Conservation (phyloP, 352 stramenopile species). For the Pythium monospermum region DNA sequence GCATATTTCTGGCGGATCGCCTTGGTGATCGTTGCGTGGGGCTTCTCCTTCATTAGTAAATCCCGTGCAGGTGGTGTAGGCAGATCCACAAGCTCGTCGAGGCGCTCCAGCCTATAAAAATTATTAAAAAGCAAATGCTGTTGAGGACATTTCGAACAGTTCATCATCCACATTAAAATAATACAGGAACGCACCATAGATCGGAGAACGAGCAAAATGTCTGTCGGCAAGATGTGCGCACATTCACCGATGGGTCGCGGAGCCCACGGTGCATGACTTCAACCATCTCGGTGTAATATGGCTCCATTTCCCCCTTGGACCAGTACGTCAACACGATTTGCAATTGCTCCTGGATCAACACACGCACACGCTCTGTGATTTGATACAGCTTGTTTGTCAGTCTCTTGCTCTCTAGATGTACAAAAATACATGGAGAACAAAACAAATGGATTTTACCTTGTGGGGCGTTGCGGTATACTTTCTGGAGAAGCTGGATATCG, state of each 20-base stretch:
- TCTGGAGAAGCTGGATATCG: slow-evolving; percentile 44
- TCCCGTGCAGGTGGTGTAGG: slow-evolving; percentile 30
- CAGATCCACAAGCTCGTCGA: slow-evolving; percentile 44
- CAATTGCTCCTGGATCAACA: slow-evolving; percentile 57
- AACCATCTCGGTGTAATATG: slow-evolving; percentile 42
- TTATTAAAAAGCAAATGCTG: too few species aligned
- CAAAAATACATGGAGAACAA: not conserved
- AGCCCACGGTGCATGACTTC: slow-evolving; percentile 46
- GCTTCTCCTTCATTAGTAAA: slow-evolving; percentile 46
- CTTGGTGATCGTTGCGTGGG: slow-evolving; percentile 30
- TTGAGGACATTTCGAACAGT: not conserved
- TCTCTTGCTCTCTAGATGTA: too few species aligned
- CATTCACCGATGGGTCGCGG: slow-evolving; percentile 31
- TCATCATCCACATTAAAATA: not conserved
- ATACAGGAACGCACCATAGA: slow-evolving; percentile 48
- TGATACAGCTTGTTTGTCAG: too few species aligned
- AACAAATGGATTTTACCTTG: slow-evolving; percentile 29
- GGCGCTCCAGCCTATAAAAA: slow-evolving; percentile 35
- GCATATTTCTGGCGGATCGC: slow-evolving; percentile 35
- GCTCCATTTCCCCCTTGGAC: slow-evolving; percentile 37
- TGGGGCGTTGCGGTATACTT: slow-evolving; percentile 32
- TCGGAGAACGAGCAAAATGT: slow-evolving; percentile 38
- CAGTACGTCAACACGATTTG: slow-evolving; percentile 50
- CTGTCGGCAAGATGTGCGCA: slow-evolving; percentile 43
- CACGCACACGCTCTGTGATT: slow-evolving; percentile 43